A percentile compares a stretch with the other conserved stretches of the same genome.
These are phyloP conservation scores for Cytospora paraplurivora DNA, from an alignment of 2,329 filamentous ascomycete species.

Conservation along the genomic window DNA sequence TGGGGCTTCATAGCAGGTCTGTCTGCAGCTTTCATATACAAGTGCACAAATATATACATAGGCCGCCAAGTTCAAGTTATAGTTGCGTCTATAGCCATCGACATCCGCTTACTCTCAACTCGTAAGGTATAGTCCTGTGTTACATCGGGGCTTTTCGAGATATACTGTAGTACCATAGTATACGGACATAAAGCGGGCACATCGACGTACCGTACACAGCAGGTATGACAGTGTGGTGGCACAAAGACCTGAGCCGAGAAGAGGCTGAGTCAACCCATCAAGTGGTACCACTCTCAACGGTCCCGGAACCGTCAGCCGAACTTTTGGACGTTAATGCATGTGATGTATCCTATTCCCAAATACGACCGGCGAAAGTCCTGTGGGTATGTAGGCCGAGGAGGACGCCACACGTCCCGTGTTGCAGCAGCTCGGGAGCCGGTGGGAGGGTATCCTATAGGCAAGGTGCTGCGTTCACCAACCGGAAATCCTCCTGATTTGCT, in stretches of 20 bases:
- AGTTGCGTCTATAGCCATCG: no score
- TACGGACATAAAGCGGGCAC: not conserved
- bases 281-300: not conserved
- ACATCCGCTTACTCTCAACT: no score
- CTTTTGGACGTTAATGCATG: not conserved
- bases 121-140: no score
- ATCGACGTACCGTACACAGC: not conserved
- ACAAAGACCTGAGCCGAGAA: not conserved
- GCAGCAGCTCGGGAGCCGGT: not conserved
- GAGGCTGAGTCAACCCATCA: not conserved
- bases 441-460: no score
- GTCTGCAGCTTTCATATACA: no score
- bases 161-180: no score
- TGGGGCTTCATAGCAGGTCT: no score
- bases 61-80: no score
- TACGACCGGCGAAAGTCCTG: not conserved
- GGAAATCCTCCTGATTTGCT: no score
- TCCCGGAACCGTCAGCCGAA: not conserved
- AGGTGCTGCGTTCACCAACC: no score
- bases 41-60: no score
- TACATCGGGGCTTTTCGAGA: no score
- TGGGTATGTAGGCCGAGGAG: not conserved
- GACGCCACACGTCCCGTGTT: not conserved
- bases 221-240: not conserved
- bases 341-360: not conserved